Percentiles rank a stretch among this genome's conserved stretches.
phyloP scores from a whole-genome alignment of 1,284 basidiomycete species.

The Tetrapyrgos nigripes region DNA sequence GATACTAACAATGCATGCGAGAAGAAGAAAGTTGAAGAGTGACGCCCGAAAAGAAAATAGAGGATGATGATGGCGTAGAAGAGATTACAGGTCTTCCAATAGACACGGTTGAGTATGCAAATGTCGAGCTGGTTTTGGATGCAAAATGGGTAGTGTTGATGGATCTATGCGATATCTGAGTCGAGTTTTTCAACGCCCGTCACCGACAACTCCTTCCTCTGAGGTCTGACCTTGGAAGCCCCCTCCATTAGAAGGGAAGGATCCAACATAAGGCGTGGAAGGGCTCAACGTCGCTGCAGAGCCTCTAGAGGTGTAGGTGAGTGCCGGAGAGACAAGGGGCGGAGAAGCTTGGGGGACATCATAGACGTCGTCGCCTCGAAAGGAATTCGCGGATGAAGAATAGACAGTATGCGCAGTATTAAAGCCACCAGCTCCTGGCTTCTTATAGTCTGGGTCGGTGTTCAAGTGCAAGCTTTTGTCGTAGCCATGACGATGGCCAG shows the following conservation, averaged over 20 bases:
- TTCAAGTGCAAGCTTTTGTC: background rate
- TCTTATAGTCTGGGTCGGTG: slow-evolving; percentile 4
- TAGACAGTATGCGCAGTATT: background rate
- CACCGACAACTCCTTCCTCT: slow-evolving; percentile 6
- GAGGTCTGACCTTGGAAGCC: background rate
- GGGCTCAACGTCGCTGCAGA: slow-evolving; percentile 66
- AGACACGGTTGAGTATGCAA: no score
- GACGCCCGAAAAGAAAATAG: no score
- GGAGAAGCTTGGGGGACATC: slow-evolving; percentile 44
- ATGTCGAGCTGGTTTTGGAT: no score
- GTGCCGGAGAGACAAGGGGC: slow-evolving; percentile 58
- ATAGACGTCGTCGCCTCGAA: slow-evolving; percentile 21
- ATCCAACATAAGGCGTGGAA: slow-evolving; percentile 64
- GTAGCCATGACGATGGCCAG: slow-evolving; percentile 12
- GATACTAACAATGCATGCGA: no score
- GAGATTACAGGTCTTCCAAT: no score
- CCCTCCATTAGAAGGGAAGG: slow-evolving; percentile 32
- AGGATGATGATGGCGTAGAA: no score
- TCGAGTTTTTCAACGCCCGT: background rate
- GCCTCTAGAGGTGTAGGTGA: slow-evolving; percentile 62
- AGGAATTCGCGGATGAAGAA: slow-evolving; percentile 1
- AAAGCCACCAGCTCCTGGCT: background rate
- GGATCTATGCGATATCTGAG: no score
- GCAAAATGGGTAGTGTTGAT: no score
- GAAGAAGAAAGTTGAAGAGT: no score